phyloP scores from a whole-genome alignment of 2,329 filamentous ascomycete genomes.

The Phyllosticta citribraziliensis region DNA sequence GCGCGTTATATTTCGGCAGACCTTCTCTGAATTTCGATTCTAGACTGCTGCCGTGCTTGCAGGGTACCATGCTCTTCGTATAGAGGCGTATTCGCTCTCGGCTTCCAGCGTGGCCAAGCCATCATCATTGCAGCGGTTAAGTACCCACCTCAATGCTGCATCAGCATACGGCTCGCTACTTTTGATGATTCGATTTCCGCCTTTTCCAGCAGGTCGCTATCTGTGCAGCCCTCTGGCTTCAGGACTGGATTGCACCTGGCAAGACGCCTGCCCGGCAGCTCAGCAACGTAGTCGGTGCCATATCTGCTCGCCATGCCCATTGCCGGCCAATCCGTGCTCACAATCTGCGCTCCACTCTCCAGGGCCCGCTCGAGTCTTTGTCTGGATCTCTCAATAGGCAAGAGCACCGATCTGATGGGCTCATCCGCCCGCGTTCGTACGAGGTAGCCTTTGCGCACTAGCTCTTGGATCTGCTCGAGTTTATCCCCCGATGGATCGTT shows the following conservation, averaged over 20 bases:
- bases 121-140: not conserved
- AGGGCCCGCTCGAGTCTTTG: slow-evolving; percentile 30
- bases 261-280: slow-evolving; percentile 19
- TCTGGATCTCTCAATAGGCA: slow-evolving; percentile 31
- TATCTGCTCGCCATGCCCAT: slow-evolving; percentile 40
- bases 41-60: not conserved
- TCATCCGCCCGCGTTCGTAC: slow-evolving; percentile 41
- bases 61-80: not conserved
- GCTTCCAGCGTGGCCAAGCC: not conserved
- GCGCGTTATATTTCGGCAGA: not conserved
- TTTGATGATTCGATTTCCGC: not conserved
- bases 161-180: not conserved
- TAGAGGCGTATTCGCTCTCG: not conserved
- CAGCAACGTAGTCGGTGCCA: slow-evolving; percentile 38
- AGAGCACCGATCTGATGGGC: slow-evolving; percentile 35
- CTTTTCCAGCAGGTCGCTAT: not conserved
- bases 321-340: slow-evolving; percentile 40
- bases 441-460: slow-evolving; percentile 39
- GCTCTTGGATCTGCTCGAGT: slow-evolving; percentile 32
- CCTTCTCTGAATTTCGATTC: not conserved
- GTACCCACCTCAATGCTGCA: not conserved
- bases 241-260: slow-evolving; percentile 30
- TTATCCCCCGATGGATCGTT: slow-evolving; percentile 33
- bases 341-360: slow-evolving; percentile 40
- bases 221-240: slow-evolving; percentile 25